A percentile compares a stretch with the other conserved stretches of the same genome.
Conservation (phyloP, 768 basidiomycete species). For the Rhodotorula diobovata region DNA sequence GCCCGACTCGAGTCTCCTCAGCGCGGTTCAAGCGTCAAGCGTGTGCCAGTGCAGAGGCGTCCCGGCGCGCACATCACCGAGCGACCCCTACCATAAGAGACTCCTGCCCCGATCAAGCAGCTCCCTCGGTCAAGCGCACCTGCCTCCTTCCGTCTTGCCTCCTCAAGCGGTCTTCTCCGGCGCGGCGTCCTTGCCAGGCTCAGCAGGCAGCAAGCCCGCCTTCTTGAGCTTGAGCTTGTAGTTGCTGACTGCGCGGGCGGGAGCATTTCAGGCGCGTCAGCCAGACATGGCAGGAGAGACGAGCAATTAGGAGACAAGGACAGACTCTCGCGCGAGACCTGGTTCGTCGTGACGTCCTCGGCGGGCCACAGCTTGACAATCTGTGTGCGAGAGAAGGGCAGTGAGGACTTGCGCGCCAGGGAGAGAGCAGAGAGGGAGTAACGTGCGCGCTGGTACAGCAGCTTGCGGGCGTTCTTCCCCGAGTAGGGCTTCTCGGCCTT, state of each 20-base stretch:
- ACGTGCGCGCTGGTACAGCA: constrained; percentile 69
- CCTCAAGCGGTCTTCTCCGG: background rate
- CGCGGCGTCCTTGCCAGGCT: background rate
- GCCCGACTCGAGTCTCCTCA: too few relatives aligned
- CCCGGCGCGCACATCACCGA: too few relatives aligned
- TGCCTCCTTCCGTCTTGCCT: too few relatives aligned
- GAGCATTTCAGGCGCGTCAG: background rate
- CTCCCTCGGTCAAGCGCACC: background rate
- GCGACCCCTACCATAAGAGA: too few relatives aligned
- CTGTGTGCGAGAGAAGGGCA: background rate
- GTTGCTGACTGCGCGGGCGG: constrained; percentile 13
- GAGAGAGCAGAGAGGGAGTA: background rate
- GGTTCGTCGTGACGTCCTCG: constrained; percentile 26
- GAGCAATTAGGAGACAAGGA: too few relatives aligned
- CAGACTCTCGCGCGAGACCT: constrained; percentile 39
- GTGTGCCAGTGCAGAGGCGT: too few relatives aligned
- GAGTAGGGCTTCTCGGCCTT: constrained; percentile 47
- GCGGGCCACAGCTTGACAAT: constrained; percentile 27
- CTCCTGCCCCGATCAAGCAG: too few relatives aligned
- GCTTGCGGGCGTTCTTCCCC: constrained; percentile 74
- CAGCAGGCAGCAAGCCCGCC: constrained; percentile 6
- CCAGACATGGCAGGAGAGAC: too few relatives aligned
- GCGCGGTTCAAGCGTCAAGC: too few relatives aligned
- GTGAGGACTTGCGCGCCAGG: background rate
- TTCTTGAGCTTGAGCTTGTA: constrained; percentile 33